phyloP scores from a whole-genome alignment of 305 asterid genomes.

The Fraxinus floribunda region DNA sequence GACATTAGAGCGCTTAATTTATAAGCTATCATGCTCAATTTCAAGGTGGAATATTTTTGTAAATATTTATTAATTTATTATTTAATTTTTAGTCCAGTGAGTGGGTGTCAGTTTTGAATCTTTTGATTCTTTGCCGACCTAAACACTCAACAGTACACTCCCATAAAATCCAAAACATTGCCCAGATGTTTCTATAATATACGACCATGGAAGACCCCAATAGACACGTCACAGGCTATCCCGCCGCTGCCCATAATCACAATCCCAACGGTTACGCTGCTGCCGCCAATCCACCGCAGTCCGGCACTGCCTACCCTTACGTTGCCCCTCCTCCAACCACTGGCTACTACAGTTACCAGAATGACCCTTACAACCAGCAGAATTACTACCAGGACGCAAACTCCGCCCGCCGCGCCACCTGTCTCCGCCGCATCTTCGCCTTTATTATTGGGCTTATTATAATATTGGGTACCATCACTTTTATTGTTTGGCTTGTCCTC shows the following conservation, averaged over 20 bases:
- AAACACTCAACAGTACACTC: not conserved
- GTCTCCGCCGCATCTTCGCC: conserved; percentile 33
- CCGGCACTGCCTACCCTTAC: conserved; percentile 32
- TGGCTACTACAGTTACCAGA: conserved; percentile 6
- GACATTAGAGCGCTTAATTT: not conserved
- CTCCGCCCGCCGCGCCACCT: conserved; percentile 26
- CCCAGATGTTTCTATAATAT: not conserved
- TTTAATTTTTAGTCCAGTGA: not conserved
- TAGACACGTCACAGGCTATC: conserved; percentile 38
- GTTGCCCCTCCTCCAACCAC: conserved; percentile 18
- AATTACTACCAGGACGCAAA: conserved; percentile 11
- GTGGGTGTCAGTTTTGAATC: not conserved
- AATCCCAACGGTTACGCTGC: conserved; percentile 22
- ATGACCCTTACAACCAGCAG: conserved; percentile 26
- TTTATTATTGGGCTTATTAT: conserved; percentile 19
- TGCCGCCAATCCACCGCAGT: conserved; percentile 3
- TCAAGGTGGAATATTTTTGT: not conserved
- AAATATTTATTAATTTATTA: not conserved
- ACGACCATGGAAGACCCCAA: conserved; percentile 24
- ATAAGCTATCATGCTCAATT: not conserved
- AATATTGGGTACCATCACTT: conserved; percentile 18
- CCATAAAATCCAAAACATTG: not conserved
- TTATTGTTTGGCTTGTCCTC: conserved; percentile 35
- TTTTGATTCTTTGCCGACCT: conserved; percentile 1
- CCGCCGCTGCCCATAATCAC: conserved; percentile 30